A percentile compares a stretch with the other conserved stretches of the same genome.
Evolutionary conservation across 2,329 filamentous ascomycete genomes (phyloP).

Genomic region (Neocatenulostroma microsporum): DNA sequence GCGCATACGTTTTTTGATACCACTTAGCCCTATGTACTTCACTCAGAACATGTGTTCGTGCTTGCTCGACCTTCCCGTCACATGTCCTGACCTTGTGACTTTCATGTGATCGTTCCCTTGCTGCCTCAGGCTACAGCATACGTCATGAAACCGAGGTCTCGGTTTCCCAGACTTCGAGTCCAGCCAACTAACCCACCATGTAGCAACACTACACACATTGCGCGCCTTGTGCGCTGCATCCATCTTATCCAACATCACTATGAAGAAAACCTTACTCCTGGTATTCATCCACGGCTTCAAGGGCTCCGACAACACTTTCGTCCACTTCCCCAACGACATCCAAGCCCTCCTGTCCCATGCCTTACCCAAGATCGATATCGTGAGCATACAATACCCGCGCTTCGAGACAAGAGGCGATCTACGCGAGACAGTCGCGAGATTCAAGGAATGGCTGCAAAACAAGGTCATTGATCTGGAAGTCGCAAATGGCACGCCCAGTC

Average conservation of each 20-base stretch:
- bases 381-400: slow-evolving; percentile 64
- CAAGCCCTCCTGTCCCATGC: slow-evolving; percentile 55
- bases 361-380: slow-evolving; percentile 61
- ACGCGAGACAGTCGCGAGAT: slow-evolving; percentile 59
- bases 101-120: too few species aligned
- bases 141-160: too few species aligned
- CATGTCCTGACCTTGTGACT: too few species aligned
- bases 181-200: slow-evolving; percentile 2
- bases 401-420: slow-evolving; percentile 78
- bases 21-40: too few species aligned
- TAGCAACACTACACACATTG: not conserved
- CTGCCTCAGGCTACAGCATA: too few species aligned
- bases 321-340: slow-evolving; percentile 65
- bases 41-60: too few species aligned
- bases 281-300: slow-evolving; percentile 89
- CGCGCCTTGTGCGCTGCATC: slow-evolving; percentile 3
- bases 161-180: too few species aligned
- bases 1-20: too few species aligned
- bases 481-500: slow-evolving; percentile 66
- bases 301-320: slow-evolving; percentile 73
- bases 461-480: slow-evolving; percentile 94
- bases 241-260: slow-evolving; percentile 8
- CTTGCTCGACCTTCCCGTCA: too few species aligned
- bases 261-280: slow-evolving; percentile 68
- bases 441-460: slow-evolving; percentile 79